Percentiles rank a stretch among this genome's conserved stretches.
Evolutionary conservation across 176 grass and related monocot species (phyloP).

Genomic region (bread wheat (Triticum aestivum)): DNA sequence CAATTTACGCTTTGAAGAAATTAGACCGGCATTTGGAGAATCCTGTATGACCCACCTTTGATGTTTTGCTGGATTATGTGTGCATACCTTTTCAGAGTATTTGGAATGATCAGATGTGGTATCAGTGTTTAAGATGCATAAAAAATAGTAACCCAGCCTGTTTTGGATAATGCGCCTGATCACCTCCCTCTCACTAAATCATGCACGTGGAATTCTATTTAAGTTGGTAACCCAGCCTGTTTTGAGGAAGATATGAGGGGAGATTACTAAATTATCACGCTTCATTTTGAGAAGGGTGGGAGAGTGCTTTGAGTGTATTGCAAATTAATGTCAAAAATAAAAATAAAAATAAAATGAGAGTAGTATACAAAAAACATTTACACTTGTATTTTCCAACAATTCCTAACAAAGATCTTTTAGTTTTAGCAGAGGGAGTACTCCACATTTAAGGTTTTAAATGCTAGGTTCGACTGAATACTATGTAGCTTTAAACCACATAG

Average conservation of each 20-base stretch:
- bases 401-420: neutral
- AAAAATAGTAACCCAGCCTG: neutral
- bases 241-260: neutral
- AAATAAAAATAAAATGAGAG: neutral
- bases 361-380: neutral
- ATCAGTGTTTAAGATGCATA: neutral
- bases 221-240: neutral
- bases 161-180: neutral
- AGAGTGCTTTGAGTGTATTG: neutral
- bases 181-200: neutral
- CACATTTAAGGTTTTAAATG: neutral
- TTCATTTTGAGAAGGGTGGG: neutral
- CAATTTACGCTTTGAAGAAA: neutral
- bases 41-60: neutral
- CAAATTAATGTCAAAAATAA: neutral
- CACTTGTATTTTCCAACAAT: neutral
- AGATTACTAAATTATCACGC: neutral
- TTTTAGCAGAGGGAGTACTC: neutral
- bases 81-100: neutral
- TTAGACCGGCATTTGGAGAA: neutral
- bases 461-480: conserved; percentile 6
- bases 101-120: neutral
- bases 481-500: neutral
- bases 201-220: neutral
- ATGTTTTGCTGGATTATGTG: neutral